These are phyloP conservation scores for Paraurostyla sp. DNA, from an alignment of 73 alveolate species.

Conservation along the genomic window DNA sequence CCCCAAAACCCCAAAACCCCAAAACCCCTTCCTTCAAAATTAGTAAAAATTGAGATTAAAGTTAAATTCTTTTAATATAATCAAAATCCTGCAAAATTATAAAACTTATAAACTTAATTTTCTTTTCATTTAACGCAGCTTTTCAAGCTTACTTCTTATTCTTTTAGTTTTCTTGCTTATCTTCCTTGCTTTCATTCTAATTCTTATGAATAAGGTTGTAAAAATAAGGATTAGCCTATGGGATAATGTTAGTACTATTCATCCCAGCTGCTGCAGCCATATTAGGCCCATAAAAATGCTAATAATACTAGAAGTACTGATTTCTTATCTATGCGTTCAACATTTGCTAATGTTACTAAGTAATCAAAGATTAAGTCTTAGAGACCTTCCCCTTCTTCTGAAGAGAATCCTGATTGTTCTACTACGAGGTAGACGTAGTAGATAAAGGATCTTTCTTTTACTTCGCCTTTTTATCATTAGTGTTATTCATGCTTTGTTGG, in stretches of 20 bases:
- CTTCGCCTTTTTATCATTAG: background rate
- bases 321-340: slow-evolving; percentile 18
- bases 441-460: background rate
- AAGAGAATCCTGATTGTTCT: background rate
- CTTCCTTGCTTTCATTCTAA: background rate
- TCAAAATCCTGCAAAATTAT: too few species aligned
- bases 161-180: background rate
- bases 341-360: background rate
- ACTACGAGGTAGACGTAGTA: background rate
- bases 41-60: too few species aligned
- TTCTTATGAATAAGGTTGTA: background rate
- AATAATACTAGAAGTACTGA: slow-evolving; percentile 1
- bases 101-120: too few species aligned
- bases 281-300: slow-evolving; percentile 29
- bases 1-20: too few species aligned
- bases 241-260: background rate
- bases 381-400: background rate
- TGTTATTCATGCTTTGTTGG: background rate
- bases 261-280: too few species aligned
- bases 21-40: too few species aligned
- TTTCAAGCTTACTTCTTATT: too few species aligned
- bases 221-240: slow-evolving; percentile 27
- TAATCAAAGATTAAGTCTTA: background rate
- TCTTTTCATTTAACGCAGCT: too few species aligned
- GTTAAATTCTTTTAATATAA: too few species aligned